A percentile compares a stretch with the other conserved stretches of the same genome.
Evolutionary conservation across 2,329 filamentous ascomycete species (phyloP).

Genomic region (Sclerotinia minor): DNA sequence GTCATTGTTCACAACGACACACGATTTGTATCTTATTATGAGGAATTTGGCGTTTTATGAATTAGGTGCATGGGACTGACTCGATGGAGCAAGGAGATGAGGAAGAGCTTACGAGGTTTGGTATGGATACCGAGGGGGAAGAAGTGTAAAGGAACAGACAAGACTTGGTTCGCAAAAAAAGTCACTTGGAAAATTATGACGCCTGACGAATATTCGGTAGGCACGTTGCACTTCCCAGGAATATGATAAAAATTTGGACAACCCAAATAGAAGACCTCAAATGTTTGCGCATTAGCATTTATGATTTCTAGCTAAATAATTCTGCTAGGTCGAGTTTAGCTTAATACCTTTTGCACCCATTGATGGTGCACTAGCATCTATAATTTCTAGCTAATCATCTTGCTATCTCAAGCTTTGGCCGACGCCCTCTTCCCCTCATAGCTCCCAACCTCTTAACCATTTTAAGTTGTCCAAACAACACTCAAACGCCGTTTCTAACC

Average conservation of each 20-base stretch:
- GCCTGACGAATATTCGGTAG: not conserved
- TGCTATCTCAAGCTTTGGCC: constrained; percentile 7
- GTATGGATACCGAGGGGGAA: not conserved
- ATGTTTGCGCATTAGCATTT: not conserved
- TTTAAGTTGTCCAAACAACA: constrained; percentile 20
- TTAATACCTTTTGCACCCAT: not conserved
- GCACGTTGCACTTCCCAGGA: not conserved
- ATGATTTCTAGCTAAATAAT: not conserved
- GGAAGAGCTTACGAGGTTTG: not conserved
- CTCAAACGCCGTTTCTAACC: constrained; percentile 14
- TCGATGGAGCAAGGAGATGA: not conserved
- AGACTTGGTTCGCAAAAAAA: not conserved
- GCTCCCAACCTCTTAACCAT: constrained; percentile 7
- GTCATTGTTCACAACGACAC: not conserved
- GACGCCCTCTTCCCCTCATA: not conserved
- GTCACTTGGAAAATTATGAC: not conserved
- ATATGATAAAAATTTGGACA: not conserved
- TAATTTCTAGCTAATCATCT: not conserved
- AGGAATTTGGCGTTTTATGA: not conserved
- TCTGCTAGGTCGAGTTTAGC: not conserved
- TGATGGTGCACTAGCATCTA: constrained; percentile 8
- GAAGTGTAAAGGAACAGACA: not conserved
- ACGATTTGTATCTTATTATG: not conserved
- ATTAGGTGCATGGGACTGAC: not conserved
- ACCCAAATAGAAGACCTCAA: not conserved